Evolutionary conservation across 495 filamentous ascomycete species (phyloP), one percentile per base, ranked within the genome.

Genomic region (Tuber calosporum): DNA sequence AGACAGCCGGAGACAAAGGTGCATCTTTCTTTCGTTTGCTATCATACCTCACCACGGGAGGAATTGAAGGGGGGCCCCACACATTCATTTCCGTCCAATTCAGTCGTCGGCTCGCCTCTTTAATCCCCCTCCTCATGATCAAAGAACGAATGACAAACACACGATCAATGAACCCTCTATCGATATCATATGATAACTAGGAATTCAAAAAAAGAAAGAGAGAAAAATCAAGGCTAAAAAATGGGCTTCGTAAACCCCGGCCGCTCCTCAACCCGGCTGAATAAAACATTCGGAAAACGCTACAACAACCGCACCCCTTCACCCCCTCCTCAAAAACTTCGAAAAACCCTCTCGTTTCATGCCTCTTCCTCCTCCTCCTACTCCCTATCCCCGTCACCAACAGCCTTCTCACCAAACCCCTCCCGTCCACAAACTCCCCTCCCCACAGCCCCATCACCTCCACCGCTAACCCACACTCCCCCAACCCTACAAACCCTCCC

Each of bases 171-270:
- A 62, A 62, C 13, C 0, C 11, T 13, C 53, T 34, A 62, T 13
- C 26, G 3, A 13, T 17, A 30, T 62, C 53, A 34, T 17, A 30
- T 62, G 26, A 34, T 62, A 62, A n/a, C 30, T 26, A 30, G 5
- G 13, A 62, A 26, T 13, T n/a, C 43, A 0, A 19, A 3, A 58
- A 58, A 58, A 30, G 5, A 53, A 11, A 11, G 9, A 19, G n/a
- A n/a, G n/a, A 30, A n/a, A 58, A 26, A 2, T 0, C 1, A 8
- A 9, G 48, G n/a, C 37, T 4, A 36, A 69, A 22, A 22, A 42
- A 78, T 78, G 76, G 76, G 76, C 30, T 78, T 78, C 68, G 62
- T 77, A 67, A 68, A 67, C 68, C 71, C 68, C n/a, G 76, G 76
- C 68, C 69, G 48, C 53, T 62, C 53, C 53, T 62, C 53, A 34